phyloP scores from a whole-genome alignment of 1,139 yeast genomes.

The Pichia sp. region DNA sequence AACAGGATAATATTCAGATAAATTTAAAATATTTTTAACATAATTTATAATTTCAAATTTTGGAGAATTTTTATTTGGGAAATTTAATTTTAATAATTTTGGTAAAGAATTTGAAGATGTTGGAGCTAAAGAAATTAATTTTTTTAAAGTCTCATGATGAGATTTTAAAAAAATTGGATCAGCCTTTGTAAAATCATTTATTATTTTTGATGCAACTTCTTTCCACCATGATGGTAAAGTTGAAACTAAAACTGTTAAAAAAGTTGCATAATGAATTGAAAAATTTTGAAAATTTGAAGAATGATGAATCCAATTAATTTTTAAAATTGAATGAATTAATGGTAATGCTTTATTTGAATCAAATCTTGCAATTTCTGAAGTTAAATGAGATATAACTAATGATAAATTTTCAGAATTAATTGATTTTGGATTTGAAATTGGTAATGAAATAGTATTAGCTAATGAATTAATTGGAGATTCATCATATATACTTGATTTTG shows the following conservation, averaged over 20 bases:
- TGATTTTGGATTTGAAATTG: conserved; percentile 35
- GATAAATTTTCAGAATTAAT: conserved; percentile 37
- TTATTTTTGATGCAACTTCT: conserved; percentile 64
- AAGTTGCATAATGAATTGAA: conserved; percentile 54
- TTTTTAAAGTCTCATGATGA: conserved; percentile 64
- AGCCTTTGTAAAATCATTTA: conserved; percentile 44
- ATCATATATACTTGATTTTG: conserved; percentile 21
- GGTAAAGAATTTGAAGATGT: conserved; percentile 69
- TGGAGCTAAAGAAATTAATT: conserved; percentile 68
- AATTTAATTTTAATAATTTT: conserved; percentile 46
- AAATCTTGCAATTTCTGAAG: conserved; percentile 47
- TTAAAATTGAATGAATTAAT: conserved; percentile 46
- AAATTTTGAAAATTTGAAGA: conserved; percentile 24
- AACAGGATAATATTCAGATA: conserved; percentile 68
- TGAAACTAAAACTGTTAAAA: conserved; percentile 71
- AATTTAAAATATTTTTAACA: conserved; percentile 52
- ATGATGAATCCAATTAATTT: conserved; percentile 52
- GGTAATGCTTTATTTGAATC: conserved; percentile 36
- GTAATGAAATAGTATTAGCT: conserved; percentile 39
- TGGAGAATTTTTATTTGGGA: conserved; percentile 75
- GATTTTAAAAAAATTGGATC: conserved; percentile 24
- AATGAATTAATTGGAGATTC: conserved; percentile 39
- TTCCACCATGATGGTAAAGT: conserved; percentile 86
- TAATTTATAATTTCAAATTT: conserved; percentile 53
- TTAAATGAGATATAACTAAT: conserved; percentile 40